phyloP scores from a whole-genome alignment of 2,329 filamentous ascomycete species.

The Penicillium griseofulvum region DNA sequence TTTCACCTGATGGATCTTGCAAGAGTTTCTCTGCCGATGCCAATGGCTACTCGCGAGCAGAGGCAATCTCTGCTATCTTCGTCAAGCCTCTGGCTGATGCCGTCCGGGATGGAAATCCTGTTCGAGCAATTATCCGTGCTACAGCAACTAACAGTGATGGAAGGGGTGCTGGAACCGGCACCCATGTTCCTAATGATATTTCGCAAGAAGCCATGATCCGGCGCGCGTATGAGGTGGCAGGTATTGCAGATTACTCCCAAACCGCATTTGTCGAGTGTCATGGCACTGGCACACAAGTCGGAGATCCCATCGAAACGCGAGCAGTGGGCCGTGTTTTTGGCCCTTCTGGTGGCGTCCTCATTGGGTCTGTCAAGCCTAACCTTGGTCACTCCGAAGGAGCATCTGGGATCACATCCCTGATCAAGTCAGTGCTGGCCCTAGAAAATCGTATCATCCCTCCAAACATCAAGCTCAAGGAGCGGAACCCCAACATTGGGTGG shows the following conservation, averaged over 20 bases:
- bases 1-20: slow-evolving; percentile 32
- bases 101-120: background rate
- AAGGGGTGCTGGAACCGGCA: background rate
- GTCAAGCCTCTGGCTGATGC: slow-evolving; percentile 22
- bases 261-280: slow-evolving; percentile 26
- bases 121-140: background rate
- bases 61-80: slow-evolving; percentile 29
- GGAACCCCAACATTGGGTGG: slow-evolving; percentile 6
- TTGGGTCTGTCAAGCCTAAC: slow-evolving; percentile 16
- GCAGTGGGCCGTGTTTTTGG: slow-evolving; percentile 25
- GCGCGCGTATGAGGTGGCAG: slow-evolving; percentile 1
- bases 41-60: slow-evolving; percentile 33
- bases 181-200: background rate
- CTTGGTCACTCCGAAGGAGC: slow-evolving; percentile 53
- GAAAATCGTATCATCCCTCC: slow-evolving; percentile 40
- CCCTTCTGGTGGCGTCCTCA: background rate
- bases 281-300: slow-evolving; percentile 31
- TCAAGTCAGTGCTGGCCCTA: slow-evolving; percentile 32
- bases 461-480: slow-evolving; percentile 38
- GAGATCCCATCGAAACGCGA: slow-evolving; percentile 28
- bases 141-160: background rate
- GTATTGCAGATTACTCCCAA: slow-evolving; percentile 4
- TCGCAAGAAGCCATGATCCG: slow-evolving; percentile 2
- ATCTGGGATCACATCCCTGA: slow-evolving; percentile 45
- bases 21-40: slow-evolving; percentile 28